These are phyloP conservation scores for Chiua sp. DNA, from an alignment of 1,284 basidiomycete genomes.

Conservation along the genomic window DNA sequence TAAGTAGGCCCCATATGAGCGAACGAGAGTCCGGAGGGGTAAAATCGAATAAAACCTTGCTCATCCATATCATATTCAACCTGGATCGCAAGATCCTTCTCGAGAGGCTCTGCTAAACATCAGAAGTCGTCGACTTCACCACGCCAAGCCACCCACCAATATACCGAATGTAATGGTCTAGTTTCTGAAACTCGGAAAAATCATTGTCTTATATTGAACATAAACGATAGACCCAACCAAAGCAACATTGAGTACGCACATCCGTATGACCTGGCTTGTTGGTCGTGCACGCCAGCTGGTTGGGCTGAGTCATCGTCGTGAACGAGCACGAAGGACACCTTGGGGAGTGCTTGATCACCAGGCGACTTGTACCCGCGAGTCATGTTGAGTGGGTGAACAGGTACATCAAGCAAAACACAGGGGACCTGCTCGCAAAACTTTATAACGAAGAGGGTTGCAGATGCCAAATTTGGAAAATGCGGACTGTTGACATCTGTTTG, in stretches of 20 bases:
- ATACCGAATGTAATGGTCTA: slow-evolving; percentile 90
- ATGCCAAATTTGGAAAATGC: slow-evolving; percentile 25
- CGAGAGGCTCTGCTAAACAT: slow-evolving; percentile 78
- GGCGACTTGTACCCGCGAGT: slow-evolving; percentile 44
- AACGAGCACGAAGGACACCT: slow-evolving; percentile 64
- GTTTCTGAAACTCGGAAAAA: slow-evolving; percentile 74
- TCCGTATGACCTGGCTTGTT: slow-evolving; percentile 61
- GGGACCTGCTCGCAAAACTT: slow-evolving; percentile 10
- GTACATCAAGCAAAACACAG: slow-evolving; percentile 21
- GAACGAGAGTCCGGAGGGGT: neutral
- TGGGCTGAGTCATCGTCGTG: slow-evolving; percentile 62
- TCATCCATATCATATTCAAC: slow-evolving; percentile 99
- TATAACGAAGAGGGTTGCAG: slow-evolving; percentile 3
- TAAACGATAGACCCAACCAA: slow-evolving; percentile 10
- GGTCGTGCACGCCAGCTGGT: slow-evolving; percentile 57
- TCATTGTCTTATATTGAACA: slow-evolving; percentile 68
- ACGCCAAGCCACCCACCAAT: slow-evolving; percentile 61
- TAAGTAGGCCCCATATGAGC: slow-evolving; percentile 1
- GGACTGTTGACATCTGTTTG: slow-evolving; percentile 21
- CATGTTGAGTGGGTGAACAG: slow-evolving; percentile 28
- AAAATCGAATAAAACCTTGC: slow-evolving; percentile 70
- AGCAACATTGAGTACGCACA: slow-evolving; percentile 48
- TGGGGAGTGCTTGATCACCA: slow-evolving; percentile 52
- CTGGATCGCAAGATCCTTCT: slow-evolving; percentile 89
- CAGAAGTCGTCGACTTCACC: neutral